Evolutionary conservation across 805 yeast genomes (phyloP), one percentile per base, ranked within the genome.

Genomic region (Komagataella kurtzmanii): DNA sequence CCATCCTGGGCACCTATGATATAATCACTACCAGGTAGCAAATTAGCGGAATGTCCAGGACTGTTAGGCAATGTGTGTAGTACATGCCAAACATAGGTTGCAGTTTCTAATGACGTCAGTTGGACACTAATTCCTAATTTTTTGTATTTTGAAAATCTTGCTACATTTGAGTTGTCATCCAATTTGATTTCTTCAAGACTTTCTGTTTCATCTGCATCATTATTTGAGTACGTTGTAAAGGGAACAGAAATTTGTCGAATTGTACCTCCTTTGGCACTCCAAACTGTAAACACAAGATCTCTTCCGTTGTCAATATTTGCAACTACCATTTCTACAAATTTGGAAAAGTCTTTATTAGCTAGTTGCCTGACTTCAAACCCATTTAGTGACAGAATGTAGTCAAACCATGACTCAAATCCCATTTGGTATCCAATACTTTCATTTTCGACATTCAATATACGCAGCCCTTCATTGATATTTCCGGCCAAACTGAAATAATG

Each of bases 1-100:
- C 97, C 97, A 56, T 87, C 93, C 52, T 85, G 85, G 14, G 90
- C 84, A 5, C 95, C 97, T 49, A 91, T 80, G 49, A 91, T 82
- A 63, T 87, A 91, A 64, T 91, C 99, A 2, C 88, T 76, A 58
- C 85, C 86, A 0, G 96, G 89, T 43, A 87, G 73, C 45, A 91
- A 74, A 14, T 93, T 96, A 0, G 96, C 88, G 50, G 68, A 68
- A 56, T 83, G 84, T 0, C 96, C 97, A 0, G 97, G 97, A 0
- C 89, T 79, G 52, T 77, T 77, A 10, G 80, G 80, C 52, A 83
- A 81, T 10, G 91, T 81, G 53, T 77, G 77, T 51, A 91, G 66
- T 44, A 91, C 81, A 58, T 89, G 95, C 85, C 96, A 91, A 10
- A 89, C 95, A 61, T 79, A 83, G 1, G 91, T 85, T 0, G 95